phyloP scores from a whole-genome alignment of 768 basidiomycete genomes.

The Lactarius hatsudake region DNA sequence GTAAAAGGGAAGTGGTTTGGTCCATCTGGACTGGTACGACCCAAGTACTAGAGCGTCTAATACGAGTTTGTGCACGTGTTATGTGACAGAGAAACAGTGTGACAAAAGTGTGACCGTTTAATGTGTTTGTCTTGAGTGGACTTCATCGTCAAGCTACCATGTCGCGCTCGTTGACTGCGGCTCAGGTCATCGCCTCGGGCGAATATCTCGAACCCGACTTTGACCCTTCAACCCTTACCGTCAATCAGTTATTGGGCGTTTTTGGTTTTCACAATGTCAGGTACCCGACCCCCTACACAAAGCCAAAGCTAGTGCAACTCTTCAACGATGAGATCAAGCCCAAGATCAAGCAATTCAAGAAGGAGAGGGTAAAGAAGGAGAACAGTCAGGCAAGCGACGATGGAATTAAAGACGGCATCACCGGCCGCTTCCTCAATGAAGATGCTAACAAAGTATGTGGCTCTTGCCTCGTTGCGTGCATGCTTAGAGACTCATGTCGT shows the following conservation, averaged over 20 bases:
- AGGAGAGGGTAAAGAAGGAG: conserved; percentile 59
- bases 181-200: conserved; percentile 69
- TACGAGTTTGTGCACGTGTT: conserved; percentile 10
- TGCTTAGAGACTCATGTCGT: conserved; percentile 28
- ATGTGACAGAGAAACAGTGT: conserved; percentile 3
- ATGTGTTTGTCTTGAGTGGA: conserved; percentile 14
- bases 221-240: conserved; percentile 67
- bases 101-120: conserved; percentile 23
- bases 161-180: conserved; percentile 71
- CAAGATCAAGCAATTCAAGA: conserved; percentile 54
- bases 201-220: conserved; percentile 81
- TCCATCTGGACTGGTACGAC: conserved; percentile 29
- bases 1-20: conserved; percentile 37
- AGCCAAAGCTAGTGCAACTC: conserved; percentile 70
- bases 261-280: conserved; percentile 73
- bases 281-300: conserved; percentile 73
- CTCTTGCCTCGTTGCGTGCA: conserved; percentile 16
- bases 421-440: conserved; percentile 62
- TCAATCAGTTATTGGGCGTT: conserved; percentile 78
- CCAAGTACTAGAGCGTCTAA: conserved; percentile 19
- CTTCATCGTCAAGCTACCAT: conserved; percentile 38
- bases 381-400: conserved; percentile 76
- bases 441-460: conserved; percentile 43
- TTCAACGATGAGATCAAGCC: conserved; percentile 76
- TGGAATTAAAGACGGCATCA: conserved; percentile 80